phyloP scores from a whole-genome alignment of 2,329 filamentous ascomycete genomes.

The Ophiostoma piceae region DNA sequence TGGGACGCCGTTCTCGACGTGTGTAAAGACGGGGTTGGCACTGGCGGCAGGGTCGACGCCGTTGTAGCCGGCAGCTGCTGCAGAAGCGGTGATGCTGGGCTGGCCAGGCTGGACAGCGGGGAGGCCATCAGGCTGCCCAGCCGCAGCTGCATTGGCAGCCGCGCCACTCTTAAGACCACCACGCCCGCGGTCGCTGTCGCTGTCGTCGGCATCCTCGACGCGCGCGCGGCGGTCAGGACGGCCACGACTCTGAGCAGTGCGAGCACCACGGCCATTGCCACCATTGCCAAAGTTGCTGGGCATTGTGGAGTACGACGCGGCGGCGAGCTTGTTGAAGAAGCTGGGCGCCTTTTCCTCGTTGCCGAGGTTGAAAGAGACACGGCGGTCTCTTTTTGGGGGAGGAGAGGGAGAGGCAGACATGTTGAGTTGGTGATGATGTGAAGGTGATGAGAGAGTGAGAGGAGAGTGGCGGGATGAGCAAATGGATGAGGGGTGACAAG shows the following conservation, averaged over 20 bases:
- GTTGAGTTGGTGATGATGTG: not conserved
- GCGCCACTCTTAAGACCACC: not conserved
- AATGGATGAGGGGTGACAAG: not conserved
- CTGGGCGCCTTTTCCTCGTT: conserved; percentile 10
- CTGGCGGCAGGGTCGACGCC: not conserved
- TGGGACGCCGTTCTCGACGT: conserved; percentile 13
- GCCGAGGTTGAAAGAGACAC: conserved; percentile 23
- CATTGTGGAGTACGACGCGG: not conserved
- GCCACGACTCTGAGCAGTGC: not conserved
- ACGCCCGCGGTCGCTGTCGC: too few relatives aligned
- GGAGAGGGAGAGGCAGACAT: not conserved
- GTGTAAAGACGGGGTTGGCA: conserved; percentile 9
- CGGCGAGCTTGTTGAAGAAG: conserved; percentile 19
- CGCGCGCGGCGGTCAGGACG: conserved; percentile 20
- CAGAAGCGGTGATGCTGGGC: conserved; percentile 21
- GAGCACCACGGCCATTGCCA: not conserved
- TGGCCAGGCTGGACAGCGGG: not conserved
- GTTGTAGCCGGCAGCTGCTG: conserved; percentile 20
- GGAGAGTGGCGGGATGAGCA: too few relatives aligned
- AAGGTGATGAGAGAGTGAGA: too few relatives aligned
- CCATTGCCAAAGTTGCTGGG: not conserved
- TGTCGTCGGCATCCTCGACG: conserved; percentile 19
- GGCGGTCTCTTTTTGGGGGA: conserved; percentile 16
- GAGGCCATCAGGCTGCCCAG: not conserved
- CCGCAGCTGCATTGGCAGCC: not conserved